Evolutionary conservation across 345 rosid species (phyloP).

Genomic region (Camelina neglecta): DNA sequence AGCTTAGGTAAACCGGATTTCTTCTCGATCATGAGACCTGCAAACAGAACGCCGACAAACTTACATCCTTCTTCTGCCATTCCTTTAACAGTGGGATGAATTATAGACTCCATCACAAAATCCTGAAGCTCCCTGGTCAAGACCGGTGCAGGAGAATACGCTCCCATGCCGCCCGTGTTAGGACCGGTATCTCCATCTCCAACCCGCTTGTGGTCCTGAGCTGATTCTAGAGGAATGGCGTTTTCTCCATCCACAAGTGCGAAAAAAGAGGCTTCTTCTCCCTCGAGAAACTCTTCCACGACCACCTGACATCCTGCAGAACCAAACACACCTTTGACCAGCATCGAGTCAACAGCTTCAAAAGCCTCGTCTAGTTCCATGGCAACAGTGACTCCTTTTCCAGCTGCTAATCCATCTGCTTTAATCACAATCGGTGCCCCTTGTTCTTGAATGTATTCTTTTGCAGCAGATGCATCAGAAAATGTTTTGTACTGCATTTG

Average conservation of each 20-base stretch:
- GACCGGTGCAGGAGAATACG: conserved; percentile 90
- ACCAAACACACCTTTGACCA: conserved; percentile 76
- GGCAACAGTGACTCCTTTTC: conserved; percentile 93
- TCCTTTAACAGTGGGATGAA: conserved; percentile 87
- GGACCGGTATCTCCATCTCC: conserved; percentile 98
- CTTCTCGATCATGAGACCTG: conserved; percentile 95
- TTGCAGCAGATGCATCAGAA: conserved; percentile 69
- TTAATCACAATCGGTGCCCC: conserved; percentile 86
- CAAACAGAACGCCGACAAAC: conserved; percentile 86
- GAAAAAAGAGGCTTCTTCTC: conserved; percentile 96
- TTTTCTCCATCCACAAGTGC: conserved; percentile 94
- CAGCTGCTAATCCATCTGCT: conserved; percentile 98
- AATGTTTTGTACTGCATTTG: conserved; percentile 70
- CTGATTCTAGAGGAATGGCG: conserved; percentile 91
- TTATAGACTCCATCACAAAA: conserved; percentile 80
- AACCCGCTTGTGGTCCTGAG: conserved; percentile 95
- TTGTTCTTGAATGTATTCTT: conserved; percentile 70
- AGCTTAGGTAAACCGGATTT: conserved; percentile 91
- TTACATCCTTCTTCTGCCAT: conserved; percentile 95
- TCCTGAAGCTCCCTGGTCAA: conserved; percentile 74
- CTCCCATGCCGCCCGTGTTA: conserved; percentile 99
- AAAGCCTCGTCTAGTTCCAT: conserved; percentile 77
- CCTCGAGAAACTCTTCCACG: conserved; percentile 86
- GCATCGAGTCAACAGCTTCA: conserved; percentile 92
- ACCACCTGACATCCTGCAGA: conserved; percentile 79